phyloP scores from a whole-genome alignment of 148 eudicot species.

The Fagopyrum homotropicum region DNA sequence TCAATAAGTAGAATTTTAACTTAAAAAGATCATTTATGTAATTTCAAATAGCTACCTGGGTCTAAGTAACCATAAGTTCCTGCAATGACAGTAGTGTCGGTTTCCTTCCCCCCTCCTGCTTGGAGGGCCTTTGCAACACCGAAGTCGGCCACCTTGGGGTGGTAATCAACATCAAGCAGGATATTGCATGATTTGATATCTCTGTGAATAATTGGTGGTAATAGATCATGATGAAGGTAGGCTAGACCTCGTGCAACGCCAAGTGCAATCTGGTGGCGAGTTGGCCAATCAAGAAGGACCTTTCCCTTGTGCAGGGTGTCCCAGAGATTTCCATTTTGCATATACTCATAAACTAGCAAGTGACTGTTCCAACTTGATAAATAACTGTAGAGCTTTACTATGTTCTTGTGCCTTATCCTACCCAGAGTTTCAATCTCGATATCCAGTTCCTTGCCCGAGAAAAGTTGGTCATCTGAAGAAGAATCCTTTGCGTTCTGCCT shows the following conservation, averaged over 20 bases:
- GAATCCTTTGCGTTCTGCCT: slow-evolving; percentile 48
- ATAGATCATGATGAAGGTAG: slow-evolving; percentile 80
- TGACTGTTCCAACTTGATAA: slow-evolving; percentile 54
- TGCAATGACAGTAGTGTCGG: slow-evolving; percentile 56
- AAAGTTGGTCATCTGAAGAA: slow-evolving; percentile 36
- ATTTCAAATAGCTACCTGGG: slow-evolving; percentile 52
- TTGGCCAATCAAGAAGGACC: slow-evolving; percentile 63
- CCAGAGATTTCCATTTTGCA: slow-evolving; percentile 95
- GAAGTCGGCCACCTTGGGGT: no score
- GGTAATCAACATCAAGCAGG: no score
- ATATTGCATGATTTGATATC: no score
- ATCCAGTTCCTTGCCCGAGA: slow-evolving; percentile 56
- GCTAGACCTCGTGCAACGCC: slow-evolving; percentile 90
- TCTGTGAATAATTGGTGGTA: slow-evolving; percentile 49
- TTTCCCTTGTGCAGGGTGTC: slow-evolving; percentile 84
- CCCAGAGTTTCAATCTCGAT: slow-evolving; percentile 90
- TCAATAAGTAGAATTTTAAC: neutral
- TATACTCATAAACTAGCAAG: slow-evolving; percentile 85
- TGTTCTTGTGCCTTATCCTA: slow-evolving; percentile 86
- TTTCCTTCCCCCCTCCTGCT: slow-evolving; percentile 67
- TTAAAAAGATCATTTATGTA: neutral
- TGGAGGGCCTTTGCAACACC: slow-evolving; percentile 23
- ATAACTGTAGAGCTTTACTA: slow-evolving; percentile 77
- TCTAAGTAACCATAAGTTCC: slow-evolving; percentile 94
- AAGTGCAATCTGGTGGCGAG: slow-evolving; percentile 72